phyloP scores from a whole-genome alignment of 306 rosid genomes.

The Cucumis hystrix region DNA sequence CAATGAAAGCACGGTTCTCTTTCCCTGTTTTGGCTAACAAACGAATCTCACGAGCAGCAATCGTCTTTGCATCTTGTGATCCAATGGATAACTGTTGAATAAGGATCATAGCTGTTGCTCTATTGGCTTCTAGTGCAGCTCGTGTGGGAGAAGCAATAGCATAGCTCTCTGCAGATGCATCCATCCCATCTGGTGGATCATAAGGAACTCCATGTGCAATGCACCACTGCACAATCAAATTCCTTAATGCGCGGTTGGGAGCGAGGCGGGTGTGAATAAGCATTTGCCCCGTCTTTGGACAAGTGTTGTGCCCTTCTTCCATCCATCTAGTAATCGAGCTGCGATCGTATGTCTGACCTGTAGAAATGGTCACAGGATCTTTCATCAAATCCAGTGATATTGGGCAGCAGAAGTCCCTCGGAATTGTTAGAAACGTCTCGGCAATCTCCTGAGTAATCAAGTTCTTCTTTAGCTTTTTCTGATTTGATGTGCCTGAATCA shows the following conservation, averaged over 20 bases:
- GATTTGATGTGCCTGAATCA: constrained; percentile 22
- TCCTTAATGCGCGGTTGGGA: constrained; percentile 69
- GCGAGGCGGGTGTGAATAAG: constrained; percentile 49
- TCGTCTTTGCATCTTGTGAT: constrained; percentile 37
- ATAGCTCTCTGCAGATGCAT: constrained; percentile 32
- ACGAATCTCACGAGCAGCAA: constrained; percentile 87
- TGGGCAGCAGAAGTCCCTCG: constrained; percentile 77
- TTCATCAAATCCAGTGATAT: constrained; percentile 79
- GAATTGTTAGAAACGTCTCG: constrained; percentile 57
- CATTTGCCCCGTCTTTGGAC: constrained; percentile 91
- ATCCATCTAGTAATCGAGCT: constrained; percentile 75
- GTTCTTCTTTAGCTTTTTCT: constrained; percentile 39
- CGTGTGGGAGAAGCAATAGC: constrained; percentile 49
- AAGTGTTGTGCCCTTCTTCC: constrained; percentile 86
- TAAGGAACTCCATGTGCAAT: constrained; percentile 64
- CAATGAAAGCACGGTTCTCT: constrained; percentile 78
- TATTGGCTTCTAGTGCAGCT: constrained; percentile 65
- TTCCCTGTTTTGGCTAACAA: constrained; percentile 78
- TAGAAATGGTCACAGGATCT: constrained; percentile 74
- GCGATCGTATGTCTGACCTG: constrained; percentile 86
- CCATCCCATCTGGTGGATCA: constrained; percentile 47
- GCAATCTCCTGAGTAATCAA: constrained; percentile 61
- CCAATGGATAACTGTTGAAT: constrained; percentile 63
- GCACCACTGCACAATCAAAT: constrained; percentile 77
- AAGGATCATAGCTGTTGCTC: constrained; percentile 55